Base-by-base conservation (phyloP, 306 rosid species). In the Quercus gilva region DNA sequence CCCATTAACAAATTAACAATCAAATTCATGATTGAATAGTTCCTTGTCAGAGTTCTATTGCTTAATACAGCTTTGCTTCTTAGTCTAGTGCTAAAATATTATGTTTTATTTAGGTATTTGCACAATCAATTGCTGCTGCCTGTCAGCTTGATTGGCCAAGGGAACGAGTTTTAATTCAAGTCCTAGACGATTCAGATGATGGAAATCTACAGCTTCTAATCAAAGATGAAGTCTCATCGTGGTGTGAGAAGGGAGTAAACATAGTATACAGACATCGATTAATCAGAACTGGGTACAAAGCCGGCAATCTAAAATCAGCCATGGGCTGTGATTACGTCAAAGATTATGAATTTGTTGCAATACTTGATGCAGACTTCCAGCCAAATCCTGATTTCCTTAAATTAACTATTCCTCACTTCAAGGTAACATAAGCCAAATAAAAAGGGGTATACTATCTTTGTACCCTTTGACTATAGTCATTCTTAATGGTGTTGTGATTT, bases 291-390 rank as follows among this genome's bases (percentile, higher is more conserved):
- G 99, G 99, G 18, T 96, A 96, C 43, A 96, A 96, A 89, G 98
- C 99, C 28, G 99, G 99, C 28, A 96, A 96, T 86, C 99, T 96
- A 4, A 93, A 89, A 45, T 96, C 99, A 43, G 99, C 99, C 4
- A 96, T 96, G 99, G 81, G 88, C 45, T 93, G 98, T 82, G 98
- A 96, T 64, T 91, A 93, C 79, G 92, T 96, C 85, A 88, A 90
- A 76, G 93, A 92, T 83, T 93, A 90, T 9, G 99, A 96, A 67
- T 96, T 90, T 65, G 97, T 93, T 25, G 93, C 99, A 58, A 96
- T 96, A 28, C 88, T 96, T 71, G 99, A 96, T 80, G 99, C 99
- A 35, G 99, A 96, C 80, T 96, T 96, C 87, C 90, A 83, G 84
- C 99, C 99, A 2, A 96, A 91, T 77, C 94, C 94, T 11, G 98